Evolutionary conservation across 2,329 filamentous ascomycete species (phyloP).

Genomic region (Epichloe aotearoae): DNA sequence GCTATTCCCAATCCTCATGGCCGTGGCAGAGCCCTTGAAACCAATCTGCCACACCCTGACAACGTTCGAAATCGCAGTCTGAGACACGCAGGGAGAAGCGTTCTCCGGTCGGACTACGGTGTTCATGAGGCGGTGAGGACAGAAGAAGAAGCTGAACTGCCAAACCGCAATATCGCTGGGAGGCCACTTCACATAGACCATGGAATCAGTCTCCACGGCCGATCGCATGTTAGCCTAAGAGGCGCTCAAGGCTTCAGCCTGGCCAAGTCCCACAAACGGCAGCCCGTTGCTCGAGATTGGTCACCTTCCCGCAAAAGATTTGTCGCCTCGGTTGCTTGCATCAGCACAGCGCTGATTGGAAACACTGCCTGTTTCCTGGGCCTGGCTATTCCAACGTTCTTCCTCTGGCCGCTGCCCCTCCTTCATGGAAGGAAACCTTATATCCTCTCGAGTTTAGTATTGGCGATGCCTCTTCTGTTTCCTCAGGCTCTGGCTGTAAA

Average conservation of each 20-base stretch:
- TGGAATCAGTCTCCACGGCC: slow-evolving; percentile 32
- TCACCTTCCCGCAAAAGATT: slow-evolving; percentile 52
- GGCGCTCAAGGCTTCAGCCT: slow-evolving; percentile 38
- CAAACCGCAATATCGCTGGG: slow-evolving; percentile 13
- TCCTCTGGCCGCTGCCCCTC: slow-evolving; percentile 62
- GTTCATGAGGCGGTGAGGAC: slow-evolving; percentile 2
- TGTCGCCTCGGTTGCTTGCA: slow-evolving; percentile 54
- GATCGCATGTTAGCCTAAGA: slow-evolving; percentile 40
- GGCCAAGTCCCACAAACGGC: slow-evolving; percentile 40
- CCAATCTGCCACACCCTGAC: background rate
- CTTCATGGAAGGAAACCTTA: slow-evolving; percentile 69
- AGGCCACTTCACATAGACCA: slow-evolving; percentile 16
- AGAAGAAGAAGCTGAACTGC: slow-evolving; percentile 12
- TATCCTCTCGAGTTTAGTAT: slow-evolving; percentile 51
- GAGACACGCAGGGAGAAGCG: background rate
- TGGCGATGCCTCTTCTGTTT: slow-evolving; percentile 62
- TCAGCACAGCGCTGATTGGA: slow-evolving; percentile 60
- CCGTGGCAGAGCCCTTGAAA: no score
- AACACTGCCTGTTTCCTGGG: slow-evolving; percentile 63
- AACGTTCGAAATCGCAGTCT: background rate
- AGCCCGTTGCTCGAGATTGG: slow-evolving; percentile 63
- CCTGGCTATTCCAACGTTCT: slow-evolving; percentile 54
- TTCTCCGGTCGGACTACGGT: background rate
- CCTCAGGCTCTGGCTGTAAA: slow-evolving; percentile 59
- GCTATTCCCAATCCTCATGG: background rate